phyloP scores from a whole-genome alignment of 2,329 filamentous ascomycete species.

The Sporothrix pallida region DNA sequence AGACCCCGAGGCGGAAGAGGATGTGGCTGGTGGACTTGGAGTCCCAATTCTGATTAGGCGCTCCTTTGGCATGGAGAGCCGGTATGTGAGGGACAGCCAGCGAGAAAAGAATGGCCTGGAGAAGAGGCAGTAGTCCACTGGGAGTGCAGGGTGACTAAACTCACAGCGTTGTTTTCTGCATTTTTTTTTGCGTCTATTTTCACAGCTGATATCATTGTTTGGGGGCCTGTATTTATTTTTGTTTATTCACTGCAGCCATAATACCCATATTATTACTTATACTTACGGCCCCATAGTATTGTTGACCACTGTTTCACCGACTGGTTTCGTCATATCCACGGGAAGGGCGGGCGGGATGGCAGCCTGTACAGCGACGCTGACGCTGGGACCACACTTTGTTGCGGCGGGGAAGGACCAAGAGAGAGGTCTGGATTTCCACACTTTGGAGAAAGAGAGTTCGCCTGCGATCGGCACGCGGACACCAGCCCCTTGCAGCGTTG shows the following conservation, averaged over 20 bases:
- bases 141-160: conserved; percentile 21
- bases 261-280: no score
- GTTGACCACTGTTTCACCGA: no score
- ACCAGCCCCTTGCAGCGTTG: conserved; percentile 2
- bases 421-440: no score
- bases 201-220: conserved; percentile 14
- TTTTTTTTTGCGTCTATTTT: background rate
- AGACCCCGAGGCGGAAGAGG: conserved; percentile 43
- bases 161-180: background rate
- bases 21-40: conserved; percentile 37
- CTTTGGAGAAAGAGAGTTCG: no score
- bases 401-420: no score
- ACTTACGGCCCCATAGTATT: no score
- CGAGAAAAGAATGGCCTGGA: conserved; percentile 37
- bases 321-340: conserved; percentile 1
- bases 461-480: conserved; percentile 4
- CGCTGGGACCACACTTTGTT: background rate
- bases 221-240: background rate
- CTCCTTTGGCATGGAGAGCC: conserved; percentile 54
- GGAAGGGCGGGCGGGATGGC: no score
- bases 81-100: conserved; percentile 46
- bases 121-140: background rate
- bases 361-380: no score
- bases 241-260: background rate
- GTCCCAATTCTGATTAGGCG: conserved; percentile 50